Percentiles rank a stretch among this genome's conserved stretches.
These are phyloP conservation scores for Leishmania major DNA, from an alignment of 208 protist genomes.

Conservation along the genomic window DNA sequence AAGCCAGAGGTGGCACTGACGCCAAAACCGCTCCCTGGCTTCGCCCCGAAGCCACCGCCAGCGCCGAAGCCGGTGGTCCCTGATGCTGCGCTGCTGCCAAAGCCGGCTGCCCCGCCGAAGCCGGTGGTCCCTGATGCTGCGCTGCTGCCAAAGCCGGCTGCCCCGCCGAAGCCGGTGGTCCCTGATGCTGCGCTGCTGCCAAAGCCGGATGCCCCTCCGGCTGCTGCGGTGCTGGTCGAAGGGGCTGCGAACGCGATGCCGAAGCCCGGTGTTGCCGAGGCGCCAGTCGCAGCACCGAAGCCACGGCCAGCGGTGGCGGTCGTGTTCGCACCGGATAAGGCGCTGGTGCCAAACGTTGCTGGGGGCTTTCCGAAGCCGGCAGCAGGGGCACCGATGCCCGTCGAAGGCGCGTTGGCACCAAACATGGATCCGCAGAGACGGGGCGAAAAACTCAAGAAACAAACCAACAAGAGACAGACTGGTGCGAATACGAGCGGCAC, in stretches of 20 bases:
- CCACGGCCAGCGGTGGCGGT: neutral
- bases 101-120: neutral
- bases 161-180: neutral
- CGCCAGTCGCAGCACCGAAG: neutral
- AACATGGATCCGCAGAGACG: slow-evolving; percentile 5
- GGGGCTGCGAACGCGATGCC: neutral
- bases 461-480: neutral
- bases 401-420: slow-evolving; percentile 5
- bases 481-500: neutral
- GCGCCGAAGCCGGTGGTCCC: neutral
- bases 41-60: slow-evolving; percentile 6
- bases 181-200: neutral
- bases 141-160: neutral
- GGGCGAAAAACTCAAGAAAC: neutral
- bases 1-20: slow-evolving; percentile 9
- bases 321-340: slow-evolving; percentile 10
- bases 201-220: neutral
- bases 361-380: slow-evolving; percentile 12
- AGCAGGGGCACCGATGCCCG: slow-evolving; percentile 1
- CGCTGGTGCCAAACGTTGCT: slow-evolving; percentile 17
- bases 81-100: neutral
- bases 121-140: neutral
- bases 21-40: neutral
- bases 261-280: neutral
- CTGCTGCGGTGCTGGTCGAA: neutral